Percentiles rank a stretch among this genome's conserved stretches.
These are phyloP conservation scores for Spergularia azorica DNA, from an alignment of 179 eudicot species.

Conservation along the genomic window DNA sequence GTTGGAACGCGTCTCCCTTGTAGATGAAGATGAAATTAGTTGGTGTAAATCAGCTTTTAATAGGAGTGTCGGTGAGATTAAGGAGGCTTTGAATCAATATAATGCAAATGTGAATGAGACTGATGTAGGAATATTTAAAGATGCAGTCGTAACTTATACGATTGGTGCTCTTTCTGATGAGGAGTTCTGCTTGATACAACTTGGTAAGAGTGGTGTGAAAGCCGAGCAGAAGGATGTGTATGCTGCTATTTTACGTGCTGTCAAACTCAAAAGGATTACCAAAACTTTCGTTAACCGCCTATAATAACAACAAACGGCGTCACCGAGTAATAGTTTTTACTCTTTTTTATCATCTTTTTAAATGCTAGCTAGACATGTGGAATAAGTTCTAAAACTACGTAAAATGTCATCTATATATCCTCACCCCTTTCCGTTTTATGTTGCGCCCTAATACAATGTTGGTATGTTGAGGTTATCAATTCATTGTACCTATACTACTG, in stretches of 20 bases:
- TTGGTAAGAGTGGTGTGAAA: background rate
- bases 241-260: conserved; percentile 9
- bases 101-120: background rate
- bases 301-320: background rate
- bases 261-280: background rate
- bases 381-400: too few species aligned
- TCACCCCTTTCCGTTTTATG: too few species aligned
- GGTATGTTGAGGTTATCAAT: too few species aligned
- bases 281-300: background rate
- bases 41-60: background rate
- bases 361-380: too few species aligned
- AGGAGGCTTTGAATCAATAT: background rate
- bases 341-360: too few species aligned
- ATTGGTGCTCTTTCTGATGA: background rate
- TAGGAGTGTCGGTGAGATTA: background rate
- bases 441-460: too few species aligned
- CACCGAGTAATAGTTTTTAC: too few species aligned
- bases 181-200: conserved; percentile 1
- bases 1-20: background rate
- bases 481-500: too few species aligned
- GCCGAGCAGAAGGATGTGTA: background rate
- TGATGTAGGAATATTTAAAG: background rate
- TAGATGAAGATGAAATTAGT: background rate
- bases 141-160: background rate
- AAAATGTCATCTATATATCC: too few species aligned